These are phyloP conservation scores for Fomitopsis pulvina DNA, from an alignment of 768 basidiomycete species.

Conservation along the genomic window DNA sequence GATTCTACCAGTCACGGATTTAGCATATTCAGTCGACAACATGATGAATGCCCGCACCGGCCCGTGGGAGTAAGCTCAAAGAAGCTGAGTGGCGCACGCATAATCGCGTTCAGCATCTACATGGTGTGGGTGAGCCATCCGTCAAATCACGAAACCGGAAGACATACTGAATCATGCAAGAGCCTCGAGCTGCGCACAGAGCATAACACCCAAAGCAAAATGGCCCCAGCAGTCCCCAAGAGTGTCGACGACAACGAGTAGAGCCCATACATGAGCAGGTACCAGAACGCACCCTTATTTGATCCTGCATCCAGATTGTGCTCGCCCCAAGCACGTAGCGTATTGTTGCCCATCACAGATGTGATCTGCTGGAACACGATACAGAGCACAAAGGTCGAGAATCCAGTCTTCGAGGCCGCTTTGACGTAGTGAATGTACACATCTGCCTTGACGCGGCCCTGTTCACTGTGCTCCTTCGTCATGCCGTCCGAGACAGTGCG, in stretches of 20 bases:
- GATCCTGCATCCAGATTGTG: conserved; percentile 56
- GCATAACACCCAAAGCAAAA: conserved; percentile 75
- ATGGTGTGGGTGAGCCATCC: no score
- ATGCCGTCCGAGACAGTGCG: conserved; percentile 40
- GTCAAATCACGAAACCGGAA: no score
- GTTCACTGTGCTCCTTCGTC: conserved; percentile 68
- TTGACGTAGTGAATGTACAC: conserved; percentile 77
- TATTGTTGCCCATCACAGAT: conserved; percentile 53
- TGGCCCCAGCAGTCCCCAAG: conserved; percentile 45
- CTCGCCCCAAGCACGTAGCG: conserved; percentile 80
- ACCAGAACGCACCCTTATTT: conserved; percentile 51
- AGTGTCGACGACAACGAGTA: conserved; percentile 55
- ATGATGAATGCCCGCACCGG: no score
- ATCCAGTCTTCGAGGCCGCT: conserved; percentile 73
- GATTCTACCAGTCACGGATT: conserved; percentile 42
- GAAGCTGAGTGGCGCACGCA: conserved; percentile 80
- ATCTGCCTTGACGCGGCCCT: conserved; percentile 69
- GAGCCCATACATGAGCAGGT: conserved; percentile 59
- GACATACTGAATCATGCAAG: conserved; percentile 69
- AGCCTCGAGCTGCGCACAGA: conserved; percentile 65
- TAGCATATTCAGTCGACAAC: no score
- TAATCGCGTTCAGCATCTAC: conserved; percentile 74
- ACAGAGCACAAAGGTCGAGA: conserved; percentile 46
- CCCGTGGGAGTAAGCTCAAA: conserved; percentile 89
- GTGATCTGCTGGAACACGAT: conserved; percentile 50